Evolutionary conservation across 495 filamentous ascomycete genomes (phyloP), one percentile per base, ranked within the genome.

Genomic region (Hypomontagnella monticulosa): DNA sequence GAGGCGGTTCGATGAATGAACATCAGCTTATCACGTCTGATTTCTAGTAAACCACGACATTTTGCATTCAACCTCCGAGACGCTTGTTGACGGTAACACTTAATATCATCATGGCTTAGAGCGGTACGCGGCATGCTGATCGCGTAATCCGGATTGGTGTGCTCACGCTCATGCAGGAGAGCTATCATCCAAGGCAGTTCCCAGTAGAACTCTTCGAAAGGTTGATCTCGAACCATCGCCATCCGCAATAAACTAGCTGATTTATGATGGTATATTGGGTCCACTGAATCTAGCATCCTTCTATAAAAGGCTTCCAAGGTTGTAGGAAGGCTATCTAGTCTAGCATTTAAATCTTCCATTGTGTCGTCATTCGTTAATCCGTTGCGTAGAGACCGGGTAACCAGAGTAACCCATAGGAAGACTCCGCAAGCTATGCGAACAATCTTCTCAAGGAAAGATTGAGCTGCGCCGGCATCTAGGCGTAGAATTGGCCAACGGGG

Each of bases 331-430:
- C 33, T 36, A 12, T 59, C 20, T 1, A 81, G 63, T 11, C 71
- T 43, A 3, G 44, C 33, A 10, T 56, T 36, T 9, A 80, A 42
- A 32, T 75, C 61, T 0, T 15, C 2, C 3, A 74, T 44, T 0
- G 18, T 58, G 50, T 80, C 75, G 4, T 66, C 42, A n/a, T 80
- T 56, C 11, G 32, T 58, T n/a, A 80, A 18, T 0, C 78, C 79
- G 1, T 46, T 56, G 1, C 72, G 36, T 0, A 81, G 61, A 11
- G 47, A 47, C 5, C 53, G 12, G 0, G 74, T 70, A 6, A 81
- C 78, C 10, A 82, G 32, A 10, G 20, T 54, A 0, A 81, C 79
- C 80, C 80, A 81, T 1, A 81, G 69, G 52, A 80, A 82, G 5
- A 82, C 78, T 0, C 79, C 76, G 1, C 52, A 14, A 1, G 78